Base-by-base conservation (phyloP, 257 asterid species). In the Henckelia pumila region DNA sequence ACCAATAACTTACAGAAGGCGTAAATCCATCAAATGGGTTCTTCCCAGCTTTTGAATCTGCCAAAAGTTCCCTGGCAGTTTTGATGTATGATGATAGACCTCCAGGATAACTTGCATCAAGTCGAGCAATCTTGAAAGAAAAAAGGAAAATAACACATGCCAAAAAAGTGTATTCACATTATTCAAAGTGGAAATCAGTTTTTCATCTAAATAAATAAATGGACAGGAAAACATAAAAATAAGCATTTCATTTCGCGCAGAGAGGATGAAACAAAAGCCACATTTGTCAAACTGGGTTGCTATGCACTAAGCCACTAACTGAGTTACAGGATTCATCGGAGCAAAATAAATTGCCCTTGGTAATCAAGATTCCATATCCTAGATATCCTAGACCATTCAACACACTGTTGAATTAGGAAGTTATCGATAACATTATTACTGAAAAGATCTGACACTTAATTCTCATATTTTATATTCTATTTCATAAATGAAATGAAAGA, bases 21-120 rank as follows among this genome's bases (percentile, higher is more conserved):
- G 88, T 75, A 82, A 94, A 94, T 70, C 97, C 99, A 68, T 94
- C 96, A 71, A 80, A 94, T 7, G 99, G 99, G 72, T 94, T 94
- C 78, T 80, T 94, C 74, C 99, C 99, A 71, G 97, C 85, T 76
- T 88, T 91, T 14, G 99, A 94, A 81, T 91, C 96, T 24, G 96
- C 95, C 76, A 94, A 83, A 78, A 94, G 97, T 78, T 88, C 85
- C 74, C 88, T 82, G 35, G 97, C 99, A 69, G 89, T 91, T 76
- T 77, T 86, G 76, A 94, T 79, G 72, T 94, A 94, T 33, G 95
- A 81, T 69, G 71, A 74, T 73, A 94, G 73, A 8, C 97, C 99
- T 47, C 99, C 95, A 56, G 96, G 96, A 67, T 91, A 94, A 79
- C 93, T 94, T 69, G 88, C 80, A 82, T 94, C 71, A 40, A 94